Evolutionary conservation across 306 rosid genomes (phyloP), one percentile per base, ranked within the genome.

Genomic region (Acacia confusa): DNA sequence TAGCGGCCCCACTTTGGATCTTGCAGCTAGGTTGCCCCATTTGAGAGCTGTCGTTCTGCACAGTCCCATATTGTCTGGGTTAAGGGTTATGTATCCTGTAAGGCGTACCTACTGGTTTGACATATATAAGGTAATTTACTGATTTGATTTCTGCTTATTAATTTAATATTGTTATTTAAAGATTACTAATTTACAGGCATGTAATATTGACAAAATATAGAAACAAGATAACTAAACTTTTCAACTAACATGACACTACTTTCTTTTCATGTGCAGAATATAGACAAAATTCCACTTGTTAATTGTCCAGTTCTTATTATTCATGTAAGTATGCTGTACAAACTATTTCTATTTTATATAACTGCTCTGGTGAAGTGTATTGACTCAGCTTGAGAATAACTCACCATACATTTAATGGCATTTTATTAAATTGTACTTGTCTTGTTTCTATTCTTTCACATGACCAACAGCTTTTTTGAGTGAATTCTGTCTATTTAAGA

Each of bases 1-100:
- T 32, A 92, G 97, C 64, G 97, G 97, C 53, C 97, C 94, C n/a
- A 92, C 97, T 68, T 85, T 92, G 87, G 94, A 92, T 84, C 93
- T 90, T 84, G 94, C 97, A 43, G 81, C 92, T 81, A 87, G 90
- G 75, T 60, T 90, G 84, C 97, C 97, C 75, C 92, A 80, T 58
- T 81, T 92, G 70, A 87, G 91, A 86, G 94, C 97, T 82, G 94
- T 92, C 82, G 91, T 90, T 74, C 82, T 92, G 76, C 97, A 92
- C 67, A 92, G 94, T 80, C 97, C 97, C 72, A 92, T 92, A 82
- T 89, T 92, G 25, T 92, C 97, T 71, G 97, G 97, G 79, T 84
- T 92, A 65, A 85, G 94, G 88, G 94, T 90, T 85, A 89, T 92
- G 97, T 92, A 92, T 84, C 97, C 97, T 68, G 94, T 92, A 45